These are phyloP conservation scores for Aspergillus biplanus DNA, from an alignment of 495 filamentous ascomycete species.

Conservation along the genomic window DNA sequence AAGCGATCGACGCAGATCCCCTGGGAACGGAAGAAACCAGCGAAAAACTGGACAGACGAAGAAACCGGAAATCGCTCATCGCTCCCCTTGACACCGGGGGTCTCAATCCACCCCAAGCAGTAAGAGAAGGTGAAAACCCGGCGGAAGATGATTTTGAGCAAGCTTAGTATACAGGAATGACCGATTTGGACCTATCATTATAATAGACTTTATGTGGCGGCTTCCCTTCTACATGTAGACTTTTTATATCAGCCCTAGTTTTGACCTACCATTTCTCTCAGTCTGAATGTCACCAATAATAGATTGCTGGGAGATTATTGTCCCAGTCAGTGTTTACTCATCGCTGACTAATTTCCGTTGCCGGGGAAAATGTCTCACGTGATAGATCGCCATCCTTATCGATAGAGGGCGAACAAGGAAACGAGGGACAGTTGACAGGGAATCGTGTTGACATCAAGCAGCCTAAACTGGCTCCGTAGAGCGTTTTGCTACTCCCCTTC, in stretches of 20 bases:
- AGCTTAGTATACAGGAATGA: constrained; percentile 36
- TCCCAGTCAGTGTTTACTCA: background rate
- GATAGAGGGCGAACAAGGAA: constrained; percentile 1
- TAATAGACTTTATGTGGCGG: constrained; percentile 25
- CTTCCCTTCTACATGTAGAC: constrained; percentile 13
- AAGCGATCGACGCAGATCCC: constrained; percentile 32
- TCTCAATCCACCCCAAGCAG: constrained; percentile 33
- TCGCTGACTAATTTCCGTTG: background rate
- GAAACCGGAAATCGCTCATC: constrained; percentile 46
- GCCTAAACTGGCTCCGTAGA: constrained; percentile 1
- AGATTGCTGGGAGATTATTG: background rate
- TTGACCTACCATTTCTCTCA: background rate
- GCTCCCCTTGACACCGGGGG: constrained; percentile 41
- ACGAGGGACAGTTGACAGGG: background rate
- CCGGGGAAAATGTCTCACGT: constrained; percentile 2
- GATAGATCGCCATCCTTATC: constrained; percentile 9
- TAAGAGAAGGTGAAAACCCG: constrained; percentile 33
- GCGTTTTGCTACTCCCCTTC: background rate
- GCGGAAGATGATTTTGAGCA: constrained; percentile 59
- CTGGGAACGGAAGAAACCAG: constrained; percentile 63
- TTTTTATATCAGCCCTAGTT: background rate
- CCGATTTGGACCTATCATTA: constrained; percentile 17
- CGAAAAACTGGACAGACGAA: constrained; percentile 52
- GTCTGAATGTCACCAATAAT: too few relatives aligned
- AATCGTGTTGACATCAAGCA: background rate